Evolutionary conservation across 2,329 filamentous ascomycete genomes (phyloP).

Genomic region (Simplicillium sp.): DNA sequence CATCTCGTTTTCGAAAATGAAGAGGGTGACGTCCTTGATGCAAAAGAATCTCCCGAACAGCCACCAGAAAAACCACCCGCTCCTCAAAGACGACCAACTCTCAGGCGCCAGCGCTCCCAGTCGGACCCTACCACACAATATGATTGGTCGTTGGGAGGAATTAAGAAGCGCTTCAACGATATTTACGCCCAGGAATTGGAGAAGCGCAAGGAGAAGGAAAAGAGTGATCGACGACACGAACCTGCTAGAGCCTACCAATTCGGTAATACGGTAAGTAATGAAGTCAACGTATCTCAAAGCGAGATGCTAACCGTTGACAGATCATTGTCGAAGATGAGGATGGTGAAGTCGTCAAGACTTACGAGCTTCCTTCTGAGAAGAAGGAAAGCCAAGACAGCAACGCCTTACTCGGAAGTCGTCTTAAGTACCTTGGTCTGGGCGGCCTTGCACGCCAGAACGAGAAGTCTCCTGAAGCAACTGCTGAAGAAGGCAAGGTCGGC

Average conservation of each 20-base stretch:
- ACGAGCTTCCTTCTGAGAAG: constrained; percentile 54
- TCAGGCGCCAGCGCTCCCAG: constrained; percentile 14
- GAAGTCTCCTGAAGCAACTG: constrained; percentile 19
- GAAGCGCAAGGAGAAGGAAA: constrained; percentile 51
- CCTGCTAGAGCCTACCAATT: constrained; percentile 80
- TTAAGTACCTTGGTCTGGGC: constrained; percentile 46
- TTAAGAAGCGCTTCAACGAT: constrained; percentile 41
- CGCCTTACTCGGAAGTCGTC: constrained; percentile 30
- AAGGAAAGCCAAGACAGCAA: constrained; percentile 32
- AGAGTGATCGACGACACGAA: constrained; percentile 48
- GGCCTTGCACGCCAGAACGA: constrained; percentile 30
- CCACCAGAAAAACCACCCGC: no score
- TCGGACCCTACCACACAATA: constrained; percentile 7
- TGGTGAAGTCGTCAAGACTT: constrained; percentile 78
- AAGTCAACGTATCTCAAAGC: background rate
- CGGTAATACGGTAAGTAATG: constrained; percentile 58
- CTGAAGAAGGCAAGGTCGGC: constrained; percentile 21
- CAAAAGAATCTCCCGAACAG: constrained; percentile 18
- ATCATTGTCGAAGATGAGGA: constrained; percentile 85
- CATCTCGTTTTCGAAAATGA: constrained; percentile 75
- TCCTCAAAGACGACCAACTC: no score
- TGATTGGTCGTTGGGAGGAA: constrained; percentile 23
- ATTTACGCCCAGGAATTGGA: constrained; percentile 52
- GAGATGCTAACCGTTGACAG: constrained; percentile 27
- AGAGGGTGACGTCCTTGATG: constrained; percentile 75